Base-by-base conservation (phyloP, 768 basidiomycete species). In the Collybia sordida region DNA sequence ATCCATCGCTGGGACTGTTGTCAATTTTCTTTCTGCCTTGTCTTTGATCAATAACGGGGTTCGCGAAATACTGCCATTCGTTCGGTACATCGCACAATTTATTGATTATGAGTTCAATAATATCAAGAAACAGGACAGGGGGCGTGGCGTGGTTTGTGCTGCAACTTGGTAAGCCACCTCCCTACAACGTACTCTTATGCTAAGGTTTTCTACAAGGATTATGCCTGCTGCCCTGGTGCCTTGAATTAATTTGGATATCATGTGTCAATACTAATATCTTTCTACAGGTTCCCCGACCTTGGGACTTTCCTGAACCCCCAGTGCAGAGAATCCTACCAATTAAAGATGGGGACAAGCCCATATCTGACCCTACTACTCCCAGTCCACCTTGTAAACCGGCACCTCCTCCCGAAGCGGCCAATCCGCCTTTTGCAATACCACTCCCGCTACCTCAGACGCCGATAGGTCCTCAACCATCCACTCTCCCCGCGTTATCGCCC, bases 141-240 rank as follows among this genome's bases (percentile, higher is more conserved):
- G 92, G 0, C 64, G 81, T 59, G 92, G 92, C 17, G 93, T 93
- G 31, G 83, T 94, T 27, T 91, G 92, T 61, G 87, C 90, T 42
- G 87, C 92, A 5, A 95, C 92, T n/a, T 94, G 92, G 89, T 85
- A 59, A 22, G 74, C 65, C 11, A 39, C 35, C 35, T 23, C 17
- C 15, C 31, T 28, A 8, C 31, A 7, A 12, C 21, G 12, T 27
- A 6, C n/a, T 4, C 39, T 21, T 28, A 27, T 6, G 35, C 23
- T 19, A 40, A 45, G 14, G 35, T 40, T n/a, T 8, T 3, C 27
- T 39, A 17, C 11, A 12, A 87, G 85, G 88, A 78, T 91, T 43
- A 80, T 92, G 77, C 90, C 90, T 18, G 80, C 83, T 44, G 90
- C 90, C 3, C 71, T 92, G 68, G 81, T 79, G 61, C 27, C 22